A percentile compares a stretch with the other conserved stretches of the same genome.
Conservation (phyloP, 768 basidiomycete species). For the Trametes punicea region DNA sequence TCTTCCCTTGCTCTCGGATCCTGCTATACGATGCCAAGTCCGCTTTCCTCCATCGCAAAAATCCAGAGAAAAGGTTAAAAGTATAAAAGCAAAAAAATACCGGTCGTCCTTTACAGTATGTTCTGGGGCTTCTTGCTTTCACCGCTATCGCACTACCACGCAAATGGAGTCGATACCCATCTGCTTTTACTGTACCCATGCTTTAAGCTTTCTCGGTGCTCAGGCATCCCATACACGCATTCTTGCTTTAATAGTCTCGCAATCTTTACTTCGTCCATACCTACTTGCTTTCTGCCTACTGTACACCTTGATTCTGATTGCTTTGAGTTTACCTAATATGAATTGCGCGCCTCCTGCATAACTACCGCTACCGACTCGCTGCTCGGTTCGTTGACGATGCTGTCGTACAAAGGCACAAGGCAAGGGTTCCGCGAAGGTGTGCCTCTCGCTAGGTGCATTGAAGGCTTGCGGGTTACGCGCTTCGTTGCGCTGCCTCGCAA, state of each 20-base stretch:
- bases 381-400: too few relatives aligned
- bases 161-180: background rate
- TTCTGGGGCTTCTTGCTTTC: background rate
- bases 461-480: too few relatives aligned
- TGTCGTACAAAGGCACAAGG: too few relatives aligned
- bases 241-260: background rate
- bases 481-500: too few relatives aligned
- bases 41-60: background rate
- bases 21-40: background rate
- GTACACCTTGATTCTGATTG: background rate
- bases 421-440: too few relatives aligned
- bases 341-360: too few relatives aligned
- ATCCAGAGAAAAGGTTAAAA: background rate
- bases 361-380: too few relatives aligned
- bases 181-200: too few relatives aligned
- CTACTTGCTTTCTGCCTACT: background rate
- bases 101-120: background rate
- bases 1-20: background rate
- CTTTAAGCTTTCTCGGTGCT: background rate
- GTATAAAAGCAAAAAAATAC: background rate
- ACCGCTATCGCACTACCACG: background rate
- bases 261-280: background rate
- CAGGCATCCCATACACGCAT: background rate
- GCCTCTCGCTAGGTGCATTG: too few relatives aligned
- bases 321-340: too few relatives aligned